Conservation (phyloP, 2,329 filamentous ascomycete species). For the Macrophomina pseudophaseolina region DNA sequence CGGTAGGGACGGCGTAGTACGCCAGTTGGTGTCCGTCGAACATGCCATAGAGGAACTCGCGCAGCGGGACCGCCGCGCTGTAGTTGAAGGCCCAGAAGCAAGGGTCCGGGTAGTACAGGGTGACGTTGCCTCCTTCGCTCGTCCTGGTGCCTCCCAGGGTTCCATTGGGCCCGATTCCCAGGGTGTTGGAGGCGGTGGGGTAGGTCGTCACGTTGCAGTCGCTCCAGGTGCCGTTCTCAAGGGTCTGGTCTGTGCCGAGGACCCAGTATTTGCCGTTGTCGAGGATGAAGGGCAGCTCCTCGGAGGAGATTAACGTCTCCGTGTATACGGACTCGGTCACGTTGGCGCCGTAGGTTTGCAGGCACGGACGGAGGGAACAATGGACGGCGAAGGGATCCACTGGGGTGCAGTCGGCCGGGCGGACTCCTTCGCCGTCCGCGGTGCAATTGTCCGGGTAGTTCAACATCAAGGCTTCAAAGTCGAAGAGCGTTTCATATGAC, state of each 20-base stretch:
- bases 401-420: neutral
- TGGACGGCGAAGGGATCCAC: neutral
- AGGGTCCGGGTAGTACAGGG: neutral
- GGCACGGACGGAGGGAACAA: neutral
- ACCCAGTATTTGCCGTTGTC: neutral
- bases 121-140: too few relatives aligned
- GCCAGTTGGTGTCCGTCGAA: neutral
- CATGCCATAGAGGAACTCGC: neutral
- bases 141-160: neutral
- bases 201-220: neutral
- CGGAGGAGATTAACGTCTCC: neutral
- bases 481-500: neutral
- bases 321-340: neutral
- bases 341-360: constrained; percentile 5
- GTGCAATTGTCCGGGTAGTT: neutral
- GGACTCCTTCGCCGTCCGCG: neutral
- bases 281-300: neutral
- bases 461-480: constrained; percentile 17
- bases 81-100: constrained; percentile 4
- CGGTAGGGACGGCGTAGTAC: neutral
- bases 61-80: neutral
- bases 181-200: neutral
- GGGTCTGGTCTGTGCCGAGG: neutral
- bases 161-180: neutral
- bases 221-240: neutral